These are phyloP conservation scores for Rosa multiflora DNA, from an alignment of 306 rosid species.

Conservation along the genomic window DNA sequence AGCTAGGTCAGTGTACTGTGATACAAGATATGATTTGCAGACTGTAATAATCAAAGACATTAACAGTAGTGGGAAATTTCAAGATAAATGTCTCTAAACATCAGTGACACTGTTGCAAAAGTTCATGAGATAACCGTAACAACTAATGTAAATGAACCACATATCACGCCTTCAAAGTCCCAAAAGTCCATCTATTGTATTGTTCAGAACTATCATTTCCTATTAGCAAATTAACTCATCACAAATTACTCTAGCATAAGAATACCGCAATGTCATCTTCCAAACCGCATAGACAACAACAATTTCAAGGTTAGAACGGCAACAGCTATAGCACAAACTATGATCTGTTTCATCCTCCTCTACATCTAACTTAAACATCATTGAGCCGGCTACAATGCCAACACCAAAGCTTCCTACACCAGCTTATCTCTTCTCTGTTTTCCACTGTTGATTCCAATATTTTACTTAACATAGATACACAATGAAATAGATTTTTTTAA, in stretches of 20 bases:
- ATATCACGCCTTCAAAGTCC: not conserved
- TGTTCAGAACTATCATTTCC: not conserved
- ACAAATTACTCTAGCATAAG: not conserved
- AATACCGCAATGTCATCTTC: not conserved
- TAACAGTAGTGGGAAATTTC: not conserved
- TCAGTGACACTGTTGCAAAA: not conserved
- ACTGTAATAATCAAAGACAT: slow-evolving; percentile 15
- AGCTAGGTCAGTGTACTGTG: slow-evolving; percentile 89
- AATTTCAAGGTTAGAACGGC: not conserved
- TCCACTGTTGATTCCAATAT: not conserved
- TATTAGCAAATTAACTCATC: not conserved
- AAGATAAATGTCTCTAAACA: not conserved
- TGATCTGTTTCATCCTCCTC: not conserved
- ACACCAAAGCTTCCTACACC: not conserved
- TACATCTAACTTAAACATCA: not conserved
- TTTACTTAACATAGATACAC: not conserved
- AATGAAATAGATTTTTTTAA: not conserved
- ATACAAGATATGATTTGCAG: slow-evolving; percentile 19
- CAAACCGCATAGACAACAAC: not conserved
- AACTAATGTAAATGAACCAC: not conserved
- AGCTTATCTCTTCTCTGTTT: not conserved
- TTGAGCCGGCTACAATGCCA: too few species aligned
- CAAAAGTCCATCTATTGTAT: not conserved
- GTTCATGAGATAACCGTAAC: not conserved
- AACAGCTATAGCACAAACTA: not conserved